phyloP scores from a whole-genome alignment of 805 yeast genomes.

The Wickerhamiella azymoides region DNA sequence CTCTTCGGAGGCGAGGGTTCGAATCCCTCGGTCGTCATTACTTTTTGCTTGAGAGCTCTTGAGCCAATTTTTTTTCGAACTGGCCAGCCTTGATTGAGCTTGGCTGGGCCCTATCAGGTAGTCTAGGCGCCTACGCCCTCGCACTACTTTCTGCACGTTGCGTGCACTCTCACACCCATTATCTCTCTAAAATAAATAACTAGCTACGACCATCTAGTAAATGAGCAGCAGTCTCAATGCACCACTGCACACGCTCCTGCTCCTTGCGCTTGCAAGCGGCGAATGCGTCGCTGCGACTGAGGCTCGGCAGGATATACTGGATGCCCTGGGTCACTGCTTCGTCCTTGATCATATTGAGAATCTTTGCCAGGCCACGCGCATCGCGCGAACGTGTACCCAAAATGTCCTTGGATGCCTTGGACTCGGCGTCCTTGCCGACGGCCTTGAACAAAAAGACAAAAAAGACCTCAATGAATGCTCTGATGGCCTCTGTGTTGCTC shows the following conservation, averaged over 20 bases:
- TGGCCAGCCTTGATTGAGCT: not conserved
- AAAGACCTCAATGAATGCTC: slow-evolving; percentile 58
- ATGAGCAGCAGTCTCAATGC: slow-evolving; percentile 19
- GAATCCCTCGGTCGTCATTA: slow-evolving; percentile 13
- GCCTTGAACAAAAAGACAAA: slow-evolving; percentile 53
- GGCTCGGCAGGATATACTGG: slow-evolving; percentile 40
- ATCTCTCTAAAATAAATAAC: no score
- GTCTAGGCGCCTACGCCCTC: no score
- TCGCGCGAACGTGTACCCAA: slow-evolving; percentile 28
- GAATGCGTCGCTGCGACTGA: slow-evolving; percentile 32
- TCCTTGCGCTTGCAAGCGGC: slow-evolving; percentile 34
- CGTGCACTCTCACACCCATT: no score
- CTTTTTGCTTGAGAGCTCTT: not conserved
- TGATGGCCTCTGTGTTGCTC: slow-evolving; percentile 45
- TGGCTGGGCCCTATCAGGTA: no score
- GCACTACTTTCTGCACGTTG: no score
- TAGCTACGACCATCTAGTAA: not conserved
- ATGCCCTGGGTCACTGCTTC: slow-evolving; percentile 51
- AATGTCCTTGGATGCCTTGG: slow-evolving; percentile 11
- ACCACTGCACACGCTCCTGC: slow-evolving; percentile 54
- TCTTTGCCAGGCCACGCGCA: slow-evolving; percentile 36
- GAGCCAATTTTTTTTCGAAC: not conserved
- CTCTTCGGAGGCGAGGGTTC: slow-evolving; percentile 14
- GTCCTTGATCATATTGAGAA: slow-evolving; percentile 42
- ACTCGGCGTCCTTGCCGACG: slow-evolving; percentile 32